Base-by-base conservation (phyloP, 2,329 filamentous ascomycete species). In the Endoconidiophora laricicola region DNA sequence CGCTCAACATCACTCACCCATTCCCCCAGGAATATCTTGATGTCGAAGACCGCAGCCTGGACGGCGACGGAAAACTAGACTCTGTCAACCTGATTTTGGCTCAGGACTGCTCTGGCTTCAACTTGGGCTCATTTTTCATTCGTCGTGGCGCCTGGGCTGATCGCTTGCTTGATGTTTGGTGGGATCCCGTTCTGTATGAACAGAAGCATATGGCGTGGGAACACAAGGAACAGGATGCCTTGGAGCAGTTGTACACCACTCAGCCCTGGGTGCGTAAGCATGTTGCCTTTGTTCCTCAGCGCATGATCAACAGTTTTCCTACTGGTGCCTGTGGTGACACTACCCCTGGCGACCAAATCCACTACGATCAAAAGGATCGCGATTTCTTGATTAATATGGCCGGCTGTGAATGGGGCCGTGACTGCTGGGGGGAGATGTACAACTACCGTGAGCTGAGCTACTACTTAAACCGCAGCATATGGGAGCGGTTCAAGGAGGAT, bases 151-250 rank as follows among this genome's bases (percentile, higher is more conserved):
- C 79, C 23, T 98, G 88, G 86, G 86, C 88, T 0, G 90, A 96
- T 59, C 81, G 86, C 3, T 69, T 98, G 16, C 75, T 98, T 36
- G 91, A 98, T 60, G 75, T 94, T 48, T 98, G 91, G 91, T 98
- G 91, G 91, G 91, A 98, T 60, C 91, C 91, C 0, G 88, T 96
- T 26, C 79, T 83, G 52, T 98, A 98, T 64, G 91, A 98, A 66
- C 91, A 98, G 66, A 93, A 87, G 62, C 91, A 98, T 64, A 95
- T 95, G 88, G 78, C 91, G 55, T 98, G 91, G 91, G 88, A 91
- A 60, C 91, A 98, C 70, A 96, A 96, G 63, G 91, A 98, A 64
- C 91, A 98, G 66, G 88, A 96, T 61, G 86, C 88, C 1, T 69
- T 98, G 40, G 88, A 95, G 66, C 83, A 94, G 66, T 72, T 98